phyloP scores from a whole-genome alignment of 768 basidiomycete species.

The Mrakia hoshinonis region DNA sequence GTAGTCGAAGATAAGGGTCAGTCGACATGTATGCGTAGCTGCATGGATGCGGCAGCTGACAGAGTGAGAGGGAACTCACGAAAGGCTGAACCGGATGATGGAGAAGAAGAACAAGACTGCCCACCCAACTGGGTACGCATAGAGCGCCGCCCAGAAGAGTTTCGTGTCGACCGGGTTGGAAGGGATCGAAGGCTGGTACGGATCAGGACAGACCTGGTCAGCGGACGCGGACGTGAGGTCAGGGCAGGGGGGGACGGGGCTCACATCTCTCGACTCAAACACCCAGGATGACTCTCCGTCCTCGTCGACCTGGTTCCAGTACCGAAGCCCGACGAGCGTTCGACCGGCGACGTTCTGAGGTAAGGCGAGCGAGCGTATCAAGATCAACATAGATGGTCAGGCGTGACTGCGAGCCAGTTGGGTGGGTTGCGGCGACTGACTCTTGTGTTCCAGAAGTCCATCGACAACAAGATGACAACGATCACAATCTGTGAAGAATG shows the following conservation, averaged over 20 bases:
- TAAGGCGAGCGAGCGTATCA: background rate
- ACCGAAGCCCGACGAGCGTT: constrained; percentile 84
- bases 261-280: constrained; percentile 90
- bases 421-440: constrained; percentile 45
- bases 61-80: constrained; percentile 53
- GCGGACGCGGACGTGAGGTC: no score
- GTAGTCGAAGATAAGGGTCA: no score
- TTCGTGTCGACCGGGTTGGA: constrained; percentile 30
- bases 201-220: background rate
- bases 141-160: constrained; percentile 63
- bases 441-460: constrained; percentile 98
- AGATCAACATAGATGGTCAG: background rate
- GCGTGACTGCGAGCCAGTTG: background rate
- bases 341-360: constrained; percentile 82
- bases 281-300: constrained; percentile 97
- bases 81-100: constrained; percentile 74
- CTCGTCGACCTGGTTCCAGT: constrained; percentile 98
- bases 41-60: no score
- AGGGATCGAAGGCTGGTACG: constrained; percentile 24
- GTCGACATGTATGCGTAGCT: no score
- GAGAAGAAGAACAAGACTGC: constrained; percentile 76
- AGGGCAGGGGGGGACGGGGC: constrained; percentile 36
- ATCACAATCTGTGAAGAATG: constrained; percentile 58
- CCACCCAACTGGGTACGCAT: constrained; percentile 85
- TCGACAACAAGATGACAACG: constrained; percentile 84